Conservation (phyloP, 306 rosid genomes). For the Sechiopsis laciniata region DNA sequence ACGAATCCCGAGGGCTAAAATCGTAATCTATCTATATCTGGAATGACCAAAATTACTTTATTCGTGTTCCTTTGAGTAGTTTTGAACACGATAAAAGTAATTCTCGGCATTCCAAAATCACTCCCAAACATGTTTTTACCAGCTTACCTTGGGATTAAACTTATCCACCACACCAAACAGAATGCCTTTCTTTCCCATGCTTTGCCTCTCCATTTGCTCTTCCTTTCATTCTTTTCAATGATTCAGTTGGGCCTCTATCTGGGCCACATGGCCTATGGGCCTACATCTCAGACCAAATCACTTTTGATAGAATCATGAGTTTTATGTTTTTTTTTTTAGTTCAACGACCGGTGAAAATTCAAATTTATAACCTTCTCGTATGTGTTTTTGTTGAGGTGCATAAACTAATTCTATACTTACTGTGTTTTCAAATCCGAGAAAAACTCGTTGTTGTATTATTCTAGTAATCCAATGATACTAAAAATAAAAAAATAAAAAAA, state of each 20-base stretch:
- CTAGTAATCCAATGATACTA: too few relatives aligned
- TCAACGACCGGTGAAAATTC: not conserved
- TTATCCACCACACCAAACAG: not conserved
- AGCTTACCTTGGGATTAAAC: not conserved
- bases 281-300: not conserved
- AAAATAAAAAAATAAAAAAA: too few relatives aligned
- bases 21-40: not conserved
- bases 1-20: slow-evolving; percentile 37
- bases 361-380: too few relatives aligned
- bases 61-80: too few relatives aligned
- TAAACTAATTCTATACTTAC: not conserved
- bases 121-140: not conserved
- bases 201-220: not conserved
- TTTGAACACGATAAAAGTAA: too few relatives aligned
- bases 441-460: too few relatives aligned
- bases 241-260: not conserved
- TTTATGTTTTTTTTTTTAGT: not conserved
- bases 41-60: too few relatives aligned
- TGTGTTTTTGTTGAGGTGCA: not conserved
- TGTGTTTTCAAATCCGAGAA: not conserved
- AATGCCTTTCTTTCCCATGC: not conserved
- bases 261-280: slow-evolving; percentile 11
- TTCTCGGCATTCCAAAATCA: not conserved
- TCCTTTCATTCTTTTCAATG: not conserved
- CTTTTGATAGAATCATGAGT: not conserved